Evolutionary conservation across 169 alveolate genomes (phyloP).

Genomic region (Plasmodium ovale): DNA sequence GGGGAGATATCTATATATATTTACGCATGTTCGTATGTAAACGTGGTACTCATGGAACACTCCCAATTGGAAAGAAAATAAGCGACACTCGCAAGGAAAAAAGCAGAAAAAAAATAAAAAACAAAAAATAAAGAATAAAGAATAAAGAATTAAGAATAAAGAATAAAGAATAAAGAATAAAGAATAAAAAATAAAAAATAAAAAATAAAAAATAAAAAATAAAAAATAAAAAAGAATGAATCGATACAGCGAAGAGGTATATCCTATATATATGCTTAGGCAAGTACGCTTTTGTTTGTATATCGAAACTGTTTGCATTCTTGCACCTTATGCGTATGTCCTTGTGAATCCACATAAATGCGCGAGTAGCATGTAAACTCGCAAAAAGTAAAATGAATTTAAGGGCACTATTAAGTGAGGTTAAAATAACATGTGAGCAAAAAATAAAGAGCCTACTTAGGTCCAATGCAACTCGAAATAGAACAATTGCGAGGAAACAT

Average conservation of each 20-base stretch:
- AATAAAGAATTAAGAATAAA: not conserved
- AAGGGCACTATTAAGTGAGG: conserved; percentile 7
- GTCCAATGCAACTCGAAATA: not conserved
- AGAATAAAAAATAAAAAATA: not conserved
- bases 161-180: conserved; percentile 1
- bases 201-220: not conserved
- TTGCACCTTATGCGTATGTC: too few species aligned
- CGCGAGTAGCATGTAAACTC: not conserved
- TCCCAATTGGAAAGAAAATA: too few species aligned
- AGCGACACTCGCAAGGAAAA: too few species aligned
- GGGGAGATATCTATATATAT: too few species aligned
- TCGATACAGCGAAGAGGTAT: too few species aligned
- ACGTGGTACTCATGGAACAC: too few species aligned
- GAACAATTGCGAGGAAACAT: not conserved
- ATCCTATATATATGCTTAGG: too few species aligned
- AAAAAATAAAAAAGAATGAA: too few species aligned
- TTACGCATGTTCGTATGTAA: too few species aligned
- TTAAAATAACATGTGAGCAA: conserved; percentile 27
- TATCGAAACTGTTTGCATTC: too few species aligned
- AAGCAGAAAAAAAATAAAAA: conserved; percentile 7
- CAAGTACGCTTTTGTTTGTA: too few species aligned
- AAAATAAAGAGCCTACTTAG: not conserved
- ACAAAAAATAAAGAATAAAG: conserved; percentile 3
- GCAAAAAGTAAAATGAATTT: conserved; percentile 36
- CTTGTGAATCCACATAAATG: not conserved